These are phyloP conservation scores for Saccharomyces jurei DNA, from an alignment of 805 yeast species.

Conservation along the genomic window DNA sequence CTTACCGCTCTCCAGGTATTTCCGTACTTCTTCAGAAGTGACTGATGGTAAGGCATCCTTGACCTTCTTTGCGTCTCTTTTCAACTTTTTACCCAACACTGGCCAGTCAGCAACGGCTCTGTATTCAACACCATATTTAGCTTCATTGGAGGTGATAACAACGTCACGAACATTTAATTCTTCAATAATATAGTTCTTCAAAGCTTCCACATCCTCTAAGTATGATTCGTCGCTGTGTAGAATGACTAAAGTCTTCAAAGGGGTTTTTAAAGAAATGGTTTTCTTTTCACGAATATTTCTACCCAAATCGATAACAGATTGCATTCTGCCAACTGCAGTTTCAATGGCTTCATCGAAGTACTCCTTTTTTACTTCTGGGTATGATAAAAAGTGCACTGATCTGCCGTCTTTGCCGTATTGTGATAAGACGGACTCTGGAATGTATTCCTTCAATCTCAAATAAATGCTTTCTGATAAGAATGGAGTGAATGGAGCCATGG, in stretches of 20 bases:
- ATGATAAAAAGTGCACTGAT: conserved; percentile 90
- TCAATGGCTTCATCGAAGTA: conserved; percentile 78
- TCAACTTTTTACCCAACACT: conserved; percentile 91
- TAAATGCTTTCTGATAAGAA: conserved; percentile 87
- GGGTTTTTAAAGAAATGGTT: conserved; percentile 87
- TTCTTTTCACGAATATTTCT: conserved; percentile 96
- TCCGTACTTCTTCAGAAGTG: conserved; percentile 74
- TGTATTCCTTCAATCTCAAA: conserved; percentile 57
- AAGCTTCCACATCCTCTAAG: conserved; percentile 66
- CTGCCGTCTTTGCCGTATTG: conserved; percentile 50
- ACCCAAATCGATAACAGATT: conserved; percentile 90
- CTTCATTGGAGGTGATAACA: conserved; percentile 83
- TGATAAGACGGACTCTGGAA: conserved; percentile 50
- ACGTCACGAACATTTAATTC: conserved; percentile 89
- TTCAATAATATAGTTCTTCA: conserved; percentile 73
- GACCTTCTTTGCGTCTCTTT: conserved; percentile 86
- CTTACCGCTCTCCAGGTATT: conserved; percentile 62
- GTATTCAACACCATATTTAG: conserved; percentile 84
- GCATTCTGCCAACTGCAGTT: conserved; percentile 89
- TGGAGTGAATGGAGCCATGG: conserved; percentile 99
- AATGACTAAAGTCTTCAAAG: conserved; percentile 80
- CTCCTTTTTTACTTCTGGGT: conserved; percentile 76
- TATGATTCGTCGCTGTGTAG: conserved; percentile 71
- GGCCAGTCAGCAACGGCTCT: conserved; percentile 99
- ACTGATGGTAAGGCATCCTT: conserved; percentile 86